These are phyloP conservation scores for Linderina pennispora DNA, from an alignment of 192 early-diverging fungal species.

Conservation along the genomic window DNA sequence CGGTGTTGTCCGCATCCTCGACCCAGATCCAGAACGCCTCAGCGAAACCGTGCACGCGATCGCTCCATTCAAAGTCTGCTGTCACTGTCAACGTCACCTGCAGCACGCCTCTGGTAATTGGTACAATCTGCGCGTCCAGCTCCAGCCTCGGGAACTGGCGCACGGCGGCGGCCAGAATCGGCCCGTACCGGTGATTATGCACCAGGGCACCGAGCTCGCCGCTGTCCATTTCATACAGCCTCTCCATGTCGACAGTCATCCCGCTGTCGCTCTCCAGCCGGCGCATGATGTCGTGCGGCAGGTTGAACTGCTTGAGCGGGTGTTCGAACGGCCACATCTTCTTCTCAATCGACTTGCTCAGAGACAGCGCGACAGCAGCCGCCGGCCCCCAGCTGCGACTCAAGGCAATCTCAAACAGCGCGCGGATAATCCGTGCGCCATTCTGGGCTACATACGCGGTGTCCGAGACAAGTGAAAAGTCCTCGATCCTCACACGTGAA, in stretches of 20 bases:
- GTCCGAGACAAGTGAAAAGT: constrained; percentile 95
- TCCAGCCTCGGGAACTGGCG: constrained; percentile 81
- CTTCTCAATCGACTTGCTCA: constrained; percentile 83
- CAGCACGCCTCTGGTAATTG: constrained; percentile 92
- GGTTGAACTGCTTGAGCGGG: constrained; percentile 72
- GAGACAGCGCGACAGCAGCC: constrained; percentile 66
- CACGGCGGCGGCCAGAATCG: constrained; percentile 63
- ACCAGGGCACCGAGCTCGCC: constrained; percentile 86
- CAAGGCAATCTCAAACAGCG: constrained; percentile 92
- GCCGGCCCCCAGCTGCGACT: constrained; percentile 87
- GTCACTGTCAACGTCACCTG: constrained; percentile 72
- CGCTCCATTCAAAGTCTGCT: constrained; percentile 92
- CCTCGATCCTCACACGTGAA: constrained; percentile 69
- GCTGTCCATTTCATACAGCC: constrained; percentile 78
- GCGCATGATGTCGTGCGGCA: constrained; percentile 64
- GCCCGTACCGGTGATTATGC: constrained; percentile 72
- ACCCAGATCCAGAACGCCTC: constrained; percentile 98
- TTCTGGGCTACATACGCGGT: constrained; percentile 92
- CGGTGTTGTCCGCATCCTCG: constrained; percentile 80
- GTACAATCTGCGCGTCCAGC: constrained; percentile 75
- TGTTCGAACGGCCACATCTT: constrained; percentile 92
- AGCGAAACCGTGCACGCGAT: constrained; percentile 80
- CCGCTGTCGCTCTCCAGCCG: constrained; percentile 50
- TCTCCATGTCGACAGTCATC: constrained; percentile 46
- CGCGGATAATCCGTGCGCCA: constrained; percentile 84